Conservation (phyloP, 163 green algal genomes). For the Chloromonas sp. region DNA sequence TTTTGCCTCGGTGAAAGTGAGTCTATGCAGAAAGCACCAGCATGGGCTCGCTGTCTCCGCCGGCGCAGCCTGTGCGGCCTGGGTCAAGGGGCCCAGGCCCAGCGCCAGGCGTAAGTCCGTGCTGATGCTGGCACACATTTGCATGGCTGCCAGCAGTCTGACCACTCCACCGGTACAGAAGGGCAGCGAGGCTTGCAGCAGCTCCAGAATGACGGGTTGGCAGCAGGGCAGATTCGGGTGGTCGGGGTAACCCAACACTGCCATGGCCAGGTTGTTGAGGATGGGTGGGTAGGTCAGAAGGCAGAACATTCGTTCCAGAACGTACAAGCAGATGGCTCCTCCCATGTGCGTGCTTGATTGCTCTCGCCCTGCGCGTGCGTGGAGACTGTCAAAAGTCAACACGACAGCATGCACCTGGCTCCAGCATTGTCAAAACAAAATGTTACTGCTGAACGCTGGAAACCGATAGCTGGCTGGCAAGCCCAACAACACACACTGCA, state of each 20-base stretch:
- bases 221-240: background rate
- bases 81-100: background rate
- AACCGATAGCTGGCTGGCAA: background rate
- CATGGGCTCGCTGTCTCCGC: background rate
- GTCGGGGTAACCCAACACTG: constrained; percentile 25
- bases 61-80: too few relatives aligned
- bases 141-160: background rate
- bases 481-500: background rate
- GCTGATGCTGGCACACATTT: background rate
- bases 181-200: background rate
- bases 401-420: constrained; percentile 7
- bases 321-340: constrained; percentile 43
- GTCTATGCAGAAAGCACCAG: background rate
- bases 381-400: constrained; percentile 1
- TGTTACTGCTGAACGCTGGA: background rate
- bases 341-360: too few relatives aligned
- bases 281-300: constrained; percentile 60
- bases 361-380: too few relatives aligned
- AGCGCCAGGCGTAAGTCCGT: background rate
- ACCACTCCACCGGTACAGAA: background rate
- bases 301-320: constrained; percentile 72
- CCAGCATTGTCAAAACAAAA: constrained; percentile 1
- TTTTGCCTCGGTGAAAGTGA: too few relatives aligned
- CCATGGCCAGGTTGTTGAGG: constrained; percentile 44
- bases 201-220: background rate